Evolutionary conservation across 176 grass and related monocot species (phyloP).

Genomic region (Lolium multiflorum): DNA sequence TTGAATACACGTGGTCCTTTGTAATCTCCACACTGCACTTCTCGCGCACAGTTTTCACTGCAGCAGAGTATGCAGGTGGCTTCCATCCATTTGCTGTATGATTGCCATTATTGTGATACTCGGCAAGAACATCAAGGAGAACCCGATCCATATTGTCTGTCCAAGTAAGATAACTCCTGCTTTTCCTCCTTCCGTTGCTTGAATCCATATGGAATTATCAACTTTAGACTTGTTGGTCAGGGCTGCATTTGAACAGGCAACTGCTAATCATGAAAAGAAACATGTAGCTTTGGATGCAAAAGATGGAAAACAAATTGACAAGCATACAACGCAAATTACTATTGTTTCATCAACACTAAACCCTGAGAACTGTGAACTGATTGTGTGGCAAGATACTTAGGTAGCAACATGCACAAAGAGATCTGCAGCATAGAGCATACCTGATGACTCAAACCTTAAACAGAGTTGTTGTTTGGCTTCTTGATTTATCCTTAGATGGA

Average conservation of each 20-base stretch:
- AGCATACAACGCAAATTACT: not conserved
- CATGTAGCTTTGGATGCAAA: not conserved
- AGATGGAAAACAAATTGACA: not conserved
- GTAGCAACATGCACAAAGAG: not conserved
- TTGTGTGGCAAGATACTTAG: conserved; percentile 5
- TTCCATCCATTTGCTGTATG: conserved; percentile 32
- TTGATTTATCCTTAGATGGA: not conserved
- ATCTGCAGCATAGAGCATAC: not conserved
- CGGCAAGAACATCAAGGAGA: conserved; percentile 43
- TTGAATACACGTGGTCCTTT: conserved; percentile 26
- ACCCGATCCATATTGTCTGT: conserved; percentile 38
- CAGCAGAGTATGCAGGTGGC: conserved; percentile 4
- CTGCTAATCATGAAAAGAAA: not conserved
- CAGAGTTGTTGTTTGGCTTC: not conserved
- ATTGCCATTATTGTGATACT: conserved; percentile 34
- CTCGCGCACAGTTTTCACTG: conserved; percentile 15
- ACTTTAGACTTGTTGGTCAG: not conserved
- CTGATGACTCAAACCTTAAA: not conserved
- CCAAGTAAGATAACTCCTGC: conserved; percentile 36
- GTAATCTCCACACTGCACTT: conserved; percentile 42
- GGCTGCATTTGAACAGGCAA: not conserved
- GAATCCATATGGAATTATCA: conserved; percentile 15
- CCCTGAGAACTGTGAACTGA: not conserved
- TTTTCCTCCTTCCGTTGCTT: conserved; percentile 7
- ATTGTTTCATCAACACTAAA: not conserved